phyloP scores from a whole-genome alignment of 495 filamentous ascomycete genomes.

The Penicillium antarcticum region DNA sequence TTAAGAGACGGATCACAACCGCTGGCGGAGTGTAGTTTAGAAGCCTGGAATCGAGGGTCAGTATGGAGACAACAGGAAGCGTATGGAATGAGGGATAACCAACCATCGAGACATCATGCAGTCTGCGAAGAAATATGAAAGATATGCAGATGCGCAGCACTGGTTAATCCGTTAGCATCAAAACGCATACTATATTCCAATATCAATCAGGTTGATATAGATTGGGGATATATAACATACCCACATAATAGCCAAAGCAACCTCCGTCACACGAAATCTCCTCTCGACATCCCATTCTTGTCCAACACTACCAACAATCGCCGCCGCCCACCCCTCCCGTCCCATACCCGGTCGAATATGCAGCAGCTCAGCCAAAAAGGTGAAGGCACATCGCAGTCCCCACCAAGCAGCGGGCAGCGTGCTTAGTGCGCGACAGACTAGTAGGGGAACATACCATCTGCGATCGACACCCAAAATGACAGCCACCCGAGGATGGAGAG shows the following conservation, averaged over 20 bases:
- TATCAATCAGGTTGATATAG: neutral
- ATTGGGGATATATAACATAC: conserved; percentile 46
- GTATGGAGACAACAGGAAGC: neutral
- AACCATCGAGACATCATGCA: conserved; percentile 90
- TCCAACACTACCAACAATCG: conserved; percentile 43
- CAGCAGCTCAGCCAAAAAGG: conserved; percentile 55
- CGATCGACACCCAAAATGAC: conserved; percentile 61
- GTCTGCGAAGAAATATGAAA: conserved; percentile 88
- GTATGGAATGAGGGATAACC: conserved; percentile 13
- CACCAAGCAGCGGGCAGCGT: conserved; percentile 59
- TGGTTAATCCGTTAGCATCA: conserved; percentile 25
- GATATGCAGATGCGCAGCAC: conserved; percentile 80
- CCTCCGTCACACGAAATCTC: conserved; percentile 68
- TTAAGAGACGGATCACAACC: conserved; percentile 78
- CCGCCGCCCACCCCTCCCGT: conserved; percentile 43
- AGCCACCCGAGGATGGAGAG: conserved; percentile 61
- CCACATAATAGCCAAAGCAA: conserved; percentile 79
- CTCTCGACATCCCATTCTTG: conserved; percentile 52
- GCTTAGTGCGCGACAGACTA: conserved; percentile 59
- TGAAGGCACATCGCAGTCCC: conserved; percentile 59
- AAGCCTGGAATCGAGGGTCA: conserved; percentile 51
- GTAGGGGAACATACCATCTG: conserved; percentile 60
- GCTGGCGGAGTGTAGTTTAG: conserved; percentile 83
- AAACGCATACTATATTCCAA: neutral
- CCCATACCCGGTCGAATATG: conserved; percentile 46